Conservation (phyloP, 441 rosid species). For the Iberis amara region DNA sequence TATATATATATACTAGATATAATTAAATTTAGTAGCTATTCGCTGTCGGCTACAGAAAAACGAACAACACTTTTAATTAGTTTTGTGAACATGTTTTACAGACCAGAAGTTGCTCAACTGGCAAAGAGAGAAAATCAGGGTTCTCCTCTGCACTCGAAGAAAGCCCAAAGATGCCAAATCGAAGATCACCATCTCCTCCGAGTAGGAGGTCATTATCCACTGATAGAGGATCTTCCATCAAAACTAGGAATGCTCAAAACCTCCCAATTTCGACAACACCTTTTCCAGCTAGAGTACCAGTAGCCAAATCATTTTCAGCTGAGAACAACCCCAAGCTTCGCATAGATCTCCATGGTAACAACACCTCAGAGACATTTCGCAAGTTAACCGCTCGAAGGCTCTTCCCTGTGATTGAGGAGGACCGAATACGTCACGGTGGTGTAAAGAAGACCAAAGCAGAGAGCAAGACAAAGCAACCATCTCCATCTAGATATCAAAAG, state of each 20-base stretch:
- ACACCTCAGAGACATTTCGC: constrained; percentile 39
- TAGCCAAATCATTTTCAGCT: constrained; percentile 49
- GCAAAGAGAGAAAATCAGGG: constrained; percentile 74
- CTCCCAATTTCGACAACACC: constrained; percentile 56
- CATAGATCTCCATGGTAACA: constrained; percentile 30
- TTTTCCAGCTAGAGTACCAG: constrained; percentile 82
- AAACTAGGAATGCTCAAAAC: constrained; percentile 48
- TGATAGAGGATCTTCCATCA: constrained; percentile 61
- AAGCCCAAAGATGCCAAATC: constrained; percentile 37
- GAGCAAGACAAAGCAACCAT: constrained; percentile 54
- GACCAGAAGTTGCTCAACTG: constrained; percentile 81
- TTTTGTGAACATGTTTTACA: constrained; percentile 33
- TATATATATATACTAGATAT: too few relatives aligned
- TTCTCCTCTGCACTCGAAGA: constrained; percentile 64
- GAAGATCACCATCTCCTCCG: constrained; percentile 73
- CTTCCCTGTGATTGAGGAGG: constrained; percentile 64
- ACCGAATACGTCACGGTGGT: constrained; percentile 76
- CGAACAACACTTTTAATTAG: constrained; percentile 13
- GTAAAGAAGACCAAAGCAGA: constrained; percentile 61
- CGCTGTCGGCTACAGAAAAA: too few relatives aligned
- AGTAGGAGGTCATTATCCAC: constrained; percentile 73
- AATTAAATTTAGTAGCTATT: too few relatives aligned
- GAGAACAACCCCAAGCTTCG: constrained; percentile 35
- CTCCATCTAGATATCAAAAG: constrained; percentile 50
- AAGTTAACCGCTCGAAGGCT: constrained; percentile 47